phyloP scores from a whole-genome alignment of 129 eudicot genomes.

The Centaurea solstitialis region DNA sequence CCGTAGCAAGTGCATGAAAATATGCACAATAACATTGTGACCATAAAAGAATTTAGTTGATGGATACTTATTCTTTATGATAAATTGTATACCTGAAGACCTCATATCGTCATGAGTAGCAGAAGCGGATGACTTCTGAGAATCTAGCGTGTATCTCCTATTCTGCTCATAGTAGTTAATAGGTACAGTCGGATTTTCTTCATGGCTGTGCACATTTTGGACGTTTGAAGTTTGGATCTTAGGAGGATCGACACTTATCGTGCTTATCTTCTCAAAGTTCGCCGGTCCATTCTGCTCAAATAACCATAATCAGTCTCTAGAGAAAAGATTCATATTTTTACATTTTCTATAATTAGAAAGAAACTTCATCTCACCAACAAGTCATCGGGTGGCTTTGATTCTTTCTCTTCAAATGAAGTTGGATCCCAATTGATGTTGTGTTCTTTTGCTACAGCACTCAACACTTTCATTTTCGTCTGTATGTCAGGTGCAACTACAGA shows the following conservation, averaged over 20 bases:
- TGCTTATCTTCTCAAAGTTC: constrained; percentile 44
- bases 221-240: constrained; percentile 36
- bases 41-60: not conserved
- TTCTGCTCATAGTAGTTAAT: constrained; percentile 36
- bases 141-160: constrained; percentile 40
- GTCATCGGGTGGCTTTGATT: constrained; percentile 52
- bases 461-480: constrained; percentile 61
- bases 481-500: constrained; percentile 86
- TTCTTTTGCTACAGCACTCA: constrained; percentile 77
- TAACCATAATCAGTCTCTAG: constrained; percentile 6
- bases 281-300: constrained; percentile 63
- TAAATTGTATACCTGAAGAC: constrained; percentile 49
- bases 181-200: constrained; percentile 24
- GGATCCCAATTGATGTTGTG: constrained; percentile 80
- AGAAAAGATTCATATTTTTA: not conserved
- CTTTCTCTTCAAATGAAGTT: constrained; percentile 60
- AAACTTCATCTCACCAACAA: constrained; percentile 53
- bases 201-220: constrained; percentile 40
- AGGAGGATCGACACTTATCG: constrained; percentile 42
- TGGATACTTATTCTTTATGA: not conserved
- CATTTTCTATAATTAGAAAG: constrained; percentile 5
- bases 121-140: constrained; percentile 37
- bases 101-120: constrained; percentile 35
- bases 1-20: not conserved
- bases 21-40: not conserved